Conservation (phyloP, 2,329 filamentous ascomycete species). For the Cercospora berteroae region DNA sequence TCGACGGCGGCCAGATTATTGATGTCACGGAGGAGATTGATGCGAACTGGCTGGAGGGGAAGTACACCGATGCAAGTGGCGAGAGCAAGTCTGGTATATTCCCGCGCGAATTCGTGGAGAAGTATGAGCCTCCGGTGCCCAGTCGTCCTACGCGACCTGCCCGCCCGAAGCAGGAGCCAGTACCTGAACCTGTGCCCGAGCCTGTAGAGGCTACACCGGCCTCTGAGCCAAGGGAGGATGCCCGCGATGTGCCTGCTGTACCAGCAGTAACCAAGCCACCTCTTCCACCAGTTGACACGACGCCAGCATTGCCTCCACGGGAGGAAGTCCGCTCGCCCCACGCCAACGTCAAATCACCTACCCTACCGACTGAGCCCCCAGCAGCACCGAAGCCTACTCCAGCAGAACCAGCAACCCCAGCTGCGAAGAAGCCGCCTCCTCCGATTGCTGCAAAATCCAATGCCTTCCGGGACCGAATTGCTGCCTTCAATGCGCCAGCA, state of each 20-base stretch:
- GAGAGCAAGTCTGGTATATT: conserved; percentile 81
- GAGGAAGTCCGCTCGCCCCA: conserved; percentile 32
- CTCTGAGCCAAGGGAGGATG: conserved; percentile 29
- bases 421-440: conserved; percentile 60
- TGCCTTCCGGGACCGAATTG: conserved; percentile 93
- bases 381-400: conserved; percentile 38
- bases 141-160: conserved; percentile 73
- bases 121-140: conserved; percentile 86
- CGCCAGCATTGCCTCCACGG: conserved; percentile 24
- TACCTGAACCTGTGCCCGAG: conserved; percentile 27
- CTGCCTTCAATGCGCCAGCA: conserved; percentile 89
- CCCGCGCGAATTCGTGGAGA: conserved; percentile 95
- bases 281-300: conserved; percentile 37
- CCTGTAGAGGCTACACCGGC: conserved; percentile 27
- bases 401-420: conserved; percentile 42
- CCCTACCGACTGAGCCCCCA: conserved; percentile 25
- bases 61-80: conserved; percentile 76
- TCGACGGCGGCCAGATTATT: conserved; percentile 81
- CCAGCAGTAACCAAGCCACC: conserved; percentile 39
- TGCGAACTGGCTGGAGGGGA: conserved; percentile 87
- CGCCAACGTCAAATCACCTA: conserved; percentile 23
- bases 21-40: conserved; percentile 92
- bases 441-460: conserved; percentile 66
- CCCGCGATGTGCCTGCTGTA: conserved; percentile 33
- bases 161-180: conserved; percentile 64